A percentile compares a stretch with the other conserved stretches of the same genome.
Evolutionary conservation across 257 asterid genomes (phyloP).

Genomic region (Capsicum chinense): DNA sequence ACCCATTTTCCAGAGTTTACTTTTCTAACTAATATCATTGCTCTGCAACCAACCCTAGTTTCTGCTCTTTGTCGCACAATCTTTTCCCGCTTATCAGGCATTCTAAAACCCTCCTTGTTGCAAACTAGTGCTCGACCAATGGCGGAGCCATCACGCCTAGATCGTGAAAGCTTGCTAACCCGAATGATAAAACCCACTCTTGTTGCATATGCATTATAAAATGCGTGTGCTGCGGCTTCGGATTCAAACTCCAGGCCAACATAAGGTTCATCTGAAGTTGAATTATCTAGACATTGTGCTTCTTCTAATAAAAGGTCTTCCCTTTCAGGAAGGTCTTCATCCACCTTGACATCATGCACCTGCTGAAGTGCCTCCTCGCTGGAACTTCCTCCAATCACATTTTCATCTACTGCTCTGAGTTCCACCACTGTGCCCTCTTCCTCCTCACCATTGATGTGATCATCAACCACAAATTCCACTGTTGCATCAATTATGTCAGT

Average conservation of each 20-base stretch:
- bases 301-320: constrained; percentile 61
- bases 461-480: constrained; percentile 89
- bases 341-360: constrained; percentile 63
- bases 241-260: constrained; percentile 93
- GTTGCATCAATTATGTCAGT: constrained; percentile 22
- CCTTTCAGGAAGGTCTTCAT: constrained; percentile 67
- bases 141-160: constrained; percentile 97
- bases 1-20: constrained; percentile 83
- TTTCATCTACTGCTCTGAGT: constrained; percentile 55
- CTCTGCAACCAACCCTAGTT: constrained; percentile 98
- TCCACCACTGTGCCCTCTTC: constrained; percentile 71
- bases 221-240: constrained; percentile 93
- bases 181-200: constrained; percentile 88
- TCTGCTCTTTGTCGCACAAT: constrained; percentile 90
- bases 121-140: constrained; percentile 98
- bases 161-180: constrained; percentile 97
- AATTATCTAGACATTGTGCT: constrained; percentile 57
- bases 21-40: constrained; percentile 93
- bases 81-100: constrained; percentile 92
- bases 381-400: constrained; percentile 60
- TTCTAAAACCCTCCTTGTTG: constrained; percentile 96
- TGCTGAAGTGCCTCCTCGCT: constrained; percentile 60
- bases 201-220: constrained; percentile 85
- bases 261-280: constrained; percentile 70
- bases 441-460: constrained; percentile 69